phyloP scores from a whole-genome alignment of 495 filamentous ascomycete genomes.

The Penicillium macrosclerotiorum region DNA sequence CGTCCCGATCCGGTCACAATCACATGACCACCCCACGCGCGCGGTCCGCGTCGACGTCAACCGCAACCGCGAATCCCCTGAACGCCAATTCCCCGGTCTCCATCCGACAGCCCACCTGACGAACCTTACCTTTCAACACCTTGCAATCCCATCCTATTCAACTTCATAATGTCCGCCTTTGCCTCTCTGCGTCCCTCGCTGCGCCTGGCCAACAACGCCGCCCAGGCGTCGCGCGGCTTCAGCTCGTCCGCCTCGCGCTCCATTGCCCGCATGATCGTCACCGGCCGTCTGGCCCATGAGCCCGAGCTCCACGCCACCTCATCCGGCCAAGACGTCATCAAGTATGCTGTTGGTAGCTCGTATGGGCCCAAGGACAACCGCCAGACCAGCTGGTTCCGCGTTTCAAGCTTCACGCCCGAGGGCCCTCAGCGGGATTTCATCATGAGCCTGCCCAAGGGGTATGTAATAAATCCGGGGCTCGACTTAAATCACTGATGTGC shows the following conservation, averaged over 20 bases:
- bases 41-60: conserved; percentile 2
- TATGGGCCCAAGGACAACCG: conserved; percentile 58
- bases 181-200: conserved; percentile 35
- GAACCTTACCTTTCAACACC: conserved; percentile 34
- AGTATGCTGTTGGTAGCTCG: conserved; percentile 63
- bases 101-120: too few species aligned
- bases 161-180: conserved; percentile 51
- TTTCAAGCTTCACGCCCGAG: conserved; percentile 64
- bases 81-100: conserved; percentile 33
- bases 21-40: neutral
- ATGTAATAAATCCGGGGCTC: conserved; percentile 40
- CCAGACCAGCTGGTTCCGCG: conserved; percentile 73
- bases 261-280: conserved; percentile 63
- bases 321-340: conserved; percentile 64
- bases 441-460: conserved; percentile 74
- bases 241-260: conserved; percentile 46
- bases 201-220: conserved; percentile 27
- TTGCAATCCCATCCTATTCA: conserved; percentile 10
- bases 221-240: conserved; percentile 56
- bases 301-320: conserved; percentile 68
- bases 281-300: conserved; percentile 68
- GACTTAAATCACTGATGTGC: neutral
- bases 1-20: neutral
- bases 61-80: conserved; percentile 16
- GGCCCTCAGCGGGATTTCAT: conserved; percentile 61